Base-by-base conservation (phyloP, 305 asterid genomes). In the Striga hermonthica region DNA sequence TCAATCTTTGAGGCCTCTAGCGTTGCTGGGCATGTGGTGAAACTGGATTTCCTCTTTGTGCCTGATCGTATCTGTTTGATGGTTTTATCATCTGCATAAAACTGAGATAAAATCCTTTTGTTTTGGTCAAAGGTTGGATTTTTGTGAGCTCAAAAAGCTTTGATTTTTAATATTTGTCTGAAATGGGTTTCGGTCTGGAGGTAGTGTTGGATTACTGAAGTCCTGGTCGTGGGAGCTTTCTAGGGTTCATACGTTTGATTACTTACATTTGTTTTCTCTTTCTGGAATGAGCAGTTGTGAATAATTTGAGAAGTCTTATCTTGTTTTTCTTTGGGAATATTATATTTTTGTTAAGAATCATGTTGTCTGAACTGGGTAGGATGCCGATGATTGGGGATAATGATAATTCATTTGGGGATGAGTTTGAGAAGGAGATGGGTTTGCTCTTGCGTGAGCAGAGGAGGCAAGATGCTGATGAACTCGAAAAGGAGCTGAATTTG, bases 401-500 rank as follows among this genome's bases (percentile, higher is more conserved):
- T 74, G 97, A 88, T 55, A 82, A 79, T 75, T 83, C 97, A 5
- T 94, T 80, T 66, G 95, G 92, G 11, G 99, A 94, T 78, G 96
- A 94, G 63, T 76, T 78, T 68, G 99, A 90, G 62, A 81, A 84
- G 77, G 99, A 94, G 74, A 78, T 86, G 72, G 91, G 96, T 8
- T 6, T 82, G 65, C 63, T 94, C 75, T 91, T 91, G 58, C 82
- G 85, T 7, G 98, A 92, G 36, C 91, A 82, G 80, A 73, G 95
- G 63, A 76, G 92, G 74, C 95, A 84, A 43, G 97, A 88, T 34
- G 80, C 86, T 5, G 89, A 83, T 86, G 99, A 94, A 77, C 95
- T 66, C 41, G 99, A 91, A 64, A 85, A 83, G 83, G 99, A 94
- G 88, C 85, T 88, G 72, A 94, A 90, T 81, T 75, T 94, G 83